phyloP scores from a whole-genome alignment of 169 alveolate species.

The Cryptosporidium canis region DNA sequence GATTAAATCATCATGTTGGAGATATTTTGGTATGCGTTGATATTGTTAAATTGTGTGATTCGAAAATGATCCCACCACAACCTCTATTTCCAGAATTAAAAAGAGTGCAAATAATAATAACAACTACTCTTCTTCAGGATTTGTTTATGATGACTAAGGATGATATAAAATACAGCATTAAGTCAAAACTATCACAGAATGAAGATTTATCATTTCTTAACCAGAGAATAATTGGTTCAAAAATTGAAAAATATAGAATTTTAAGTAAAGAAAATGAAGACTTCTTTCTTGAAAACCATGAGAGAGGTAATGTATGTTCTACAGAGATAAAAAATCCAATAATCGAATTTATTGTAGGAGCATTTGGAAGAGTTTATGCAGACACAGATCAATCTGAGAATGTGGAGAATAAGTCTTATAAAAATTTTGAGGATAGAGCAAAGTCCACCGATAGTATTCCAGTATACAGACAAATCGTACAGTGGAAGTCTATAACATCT shows the following conservation, averaged over 20 bases:
- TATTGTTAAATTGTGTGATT: constrained; percentile 82
- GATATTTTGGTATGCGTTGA: constrained; percentile 84
- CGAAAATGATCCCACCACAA: constrained; percentile 82
- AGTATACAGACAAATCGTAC: constrained; percentile 12
- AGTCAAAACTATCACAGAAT: constrained; percentile 2
- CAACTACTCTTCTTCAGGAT: constrained; percentile 61
- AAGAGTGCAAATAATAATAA: constrained; percentile 69
- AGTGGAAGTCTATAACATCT: constrained; percentile 54
- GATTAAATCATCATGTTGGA: constrained; percentile 76
- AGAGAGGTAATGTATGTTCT: constrained; percentile 33
- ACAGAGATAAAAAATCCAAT: constrained; percentile 49
- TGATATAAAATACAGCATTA: constrained; percentile 4
- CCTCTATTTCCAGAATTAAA: constrained; percentile 87
- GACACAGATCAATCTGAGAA: background rate
- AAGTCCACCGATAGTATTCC: constrained; percentile 14
- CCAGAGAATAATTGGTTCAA: constrained; percentile 63
- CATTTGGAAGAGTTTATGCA: constrained; percentile 65
- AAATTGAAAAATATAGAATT: constrained; percentile 40
- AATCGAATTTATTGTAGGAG: constrained; percentile 37
- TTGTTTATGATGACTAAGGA: constrained; percentile 54
- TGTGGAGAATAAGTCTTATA: background rate
- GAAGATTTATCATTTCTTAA: constrained; percentile 17
- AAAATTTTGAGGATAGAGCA: background rate
- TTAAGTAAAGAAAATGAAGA: constrained; percentile 7
- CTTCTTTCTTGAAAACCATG: constrained; percentile 51